Percentiles rank a stretch among this genome's conserved stretches.
These are phyloP conservation scores for Hemisphaericaspora subhashii DNA, from an alignment of 1,139 yeast species.

Conservation along the genomic window DNA sequence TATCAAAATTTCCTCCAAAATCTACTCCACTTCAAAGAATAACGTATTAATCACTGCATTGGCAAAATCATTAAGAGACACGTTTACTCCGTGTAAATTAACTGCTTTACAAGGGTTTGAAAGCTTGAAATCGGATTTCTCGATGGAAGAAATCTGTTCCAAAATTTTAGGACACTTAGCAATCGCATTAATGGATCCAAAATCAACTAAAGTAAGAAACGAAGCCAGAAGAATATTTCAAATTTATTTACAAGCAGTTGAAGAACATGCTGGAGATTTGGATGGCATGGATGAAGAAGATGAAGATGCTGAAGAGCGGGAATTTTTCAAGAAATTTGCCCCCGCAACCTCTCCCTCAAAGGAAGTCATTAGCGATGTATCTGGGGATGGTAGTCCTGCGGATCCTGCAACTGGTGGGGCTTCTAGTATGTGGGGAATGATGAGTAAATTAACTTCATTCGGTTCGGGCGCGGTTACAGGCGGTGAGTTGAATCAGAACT, in stretches of 20 bases:
- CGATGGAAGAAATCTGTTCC: conserved; percentile 75
- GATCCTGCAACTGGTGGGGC: conserved; percentile 8
- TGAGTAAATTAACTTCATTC: conserved; percentile 38
- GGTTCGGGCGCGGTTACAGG: conserved; percentile 20
- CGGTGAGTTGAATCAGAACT: conserved; percentile 39
- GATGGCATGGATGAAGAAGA: conserved; percentile 50
- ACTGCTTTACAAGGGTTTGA: conserved; percentile 79
- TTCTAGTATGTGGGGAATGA: conserved; percentile 40
- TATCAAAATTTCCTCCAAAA: conserved; percentile 64
- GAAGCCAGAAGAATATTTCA: conserved; percentile 73
- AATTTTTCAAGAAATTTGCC: conserved; percentile 35
- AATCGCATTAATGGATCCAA: conserved; percentile 76
- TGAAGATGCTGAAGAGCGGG: conserved; percentile 32
- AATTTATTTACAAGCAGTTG: conserved; percentile 62
- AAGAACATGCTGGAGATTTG: conserved; percentile 56
- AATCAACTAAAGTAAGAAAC: conserved; percentile 60
- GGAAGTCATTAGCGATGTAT: not conserved
- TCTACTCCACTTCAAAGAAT: conserved; percentile 59
- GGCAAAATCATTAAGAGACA: conserved; percentile 78
- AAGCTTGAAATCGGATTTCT: conserved; percentile 61
- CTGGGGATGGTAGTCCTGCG: not conserved
- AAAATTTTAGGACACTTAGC: conserved; percentile 86
- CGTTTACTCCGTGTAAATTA: conserved; percentile 73
- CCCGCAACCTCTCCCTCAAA: conserved; percentile 14
- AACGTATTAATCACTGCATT: conserved; percentile 86